Percentiles rank a stretch among this genome's conserved stretches.
These are phyloP conservation scores for Allantophomopsis cytisporea DNA, from an alignment of 2,329 filamentous ascomycete species.

Conservation along the genomic window DNA sequence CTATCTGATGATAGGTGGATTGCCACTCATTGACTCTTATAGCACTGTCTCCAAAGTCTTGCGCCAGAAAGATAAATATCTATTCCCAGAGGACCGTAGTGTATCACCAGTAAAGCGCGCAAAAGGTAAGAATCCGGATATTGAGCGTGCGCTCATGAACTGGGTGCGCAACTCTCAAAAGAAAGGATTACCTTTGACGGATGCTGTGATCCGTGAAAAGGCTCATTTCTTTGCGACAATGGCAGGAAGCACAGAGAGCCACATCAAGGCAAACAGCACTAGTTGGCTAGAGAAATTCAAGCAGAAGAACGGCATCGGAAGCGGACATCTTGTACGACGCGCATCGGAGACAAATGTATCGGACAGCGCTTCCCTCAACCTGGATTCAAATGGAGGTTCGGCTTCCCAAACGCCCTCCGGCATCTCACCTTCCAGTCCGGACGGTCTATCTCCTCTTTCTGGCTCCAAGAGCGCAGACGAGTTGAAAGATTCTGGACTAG, in stretches of 20 bases:
- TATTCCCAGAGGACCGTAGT: constrained; percentile 67
- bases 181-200: constrained; percentile 59
- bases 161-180: constrained; percentile 76
- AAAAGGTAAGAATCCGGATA: constrained; percentile 80
- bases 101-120: constrained; percentile 68
- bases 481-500: constrained; percentile 42
- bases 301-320: constrained; percentile 43
- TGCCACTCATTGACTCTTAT: constrained; percentile 12
- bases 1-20: constrained; percentile 5
- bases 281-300: constrained; percentile 95
- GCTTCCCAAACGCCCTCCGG: constrained; percentile 48
- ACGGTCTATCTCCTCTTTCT: constrained; percentile 55
- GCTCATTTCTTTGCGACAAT: constrained; percentile 68
- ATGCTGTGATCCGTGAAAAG: constrained; percentile 76
- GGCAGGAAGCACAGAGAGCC: constrained; percentile 57
- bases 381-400: constrained; percentile 37
- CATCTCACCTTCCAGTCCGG: constrained; percentile 63
- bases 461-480: constrained; percentile 53
- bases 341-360: constrained; percentile 60
- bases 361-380: constrained; percentile 45
- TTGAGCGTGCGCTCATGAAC: constrained; percentile 79
- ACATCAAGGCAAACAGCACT: constrained; percentile 56
- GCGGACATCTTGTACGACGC: constrained; percentile 33
- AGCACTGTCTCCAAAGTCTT: constrained; percentile 99
- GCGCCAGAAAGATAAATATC: constrained; percentile 86